Percentiles rank a stretch among this genome's conserved stretches.
Conservation (phyloP, 768 basidiomycete genomes). For the Lentinula lateritia region DNA sequence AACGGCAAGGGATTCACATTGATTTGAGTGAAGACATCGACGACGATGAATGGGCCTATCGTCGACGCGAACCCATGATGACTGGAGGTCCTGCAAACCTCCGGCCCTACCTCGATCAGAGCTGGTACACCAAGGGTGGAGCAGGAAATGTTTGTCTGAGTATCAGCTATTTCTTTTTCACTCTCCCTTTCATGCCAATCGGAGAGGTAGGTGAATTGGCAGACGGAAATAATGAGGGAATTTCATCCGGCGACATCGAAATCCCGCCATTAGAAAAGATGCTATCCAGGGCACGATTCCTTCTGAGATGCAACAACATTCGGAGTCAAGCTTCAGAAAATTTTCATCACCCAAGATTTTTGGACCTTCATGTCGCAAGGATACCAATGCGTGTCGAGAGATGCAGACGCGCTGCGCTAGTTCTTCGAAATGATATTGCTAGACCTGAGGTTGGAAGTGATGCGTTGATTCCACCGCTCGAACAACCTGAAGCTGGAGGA, state of each 20-base stretch:
- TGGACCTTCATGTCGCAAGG: constrained; percentile 30
- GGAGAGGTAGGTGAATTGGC: constrained; percentile 20
- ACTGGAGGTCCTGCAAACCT: constrained; percentile 46
- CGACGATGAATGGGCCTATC: constrained; percentile 46
- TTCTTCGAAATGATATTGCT: constrained; percentile 16
- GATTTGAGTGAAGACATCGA: constrained; percentile 40
- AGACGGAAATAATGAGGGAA: constrained; percentile 19
- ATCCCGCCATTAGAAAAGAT: constrained; percentile 36
- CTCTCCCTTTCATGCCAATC: constrained; percentile 43
- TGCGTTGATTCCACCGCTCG: constrained; percentile 1
- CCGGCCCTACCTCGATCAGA: constrained; percentile 40
- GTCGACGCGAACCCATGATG: constrained; percentile 43
- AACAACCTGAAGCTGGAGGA: constrained; percentile 7
- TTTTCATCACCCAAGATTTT: constrained; percentile 40
- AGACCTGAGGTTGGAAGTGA: constrained; percentile 11
- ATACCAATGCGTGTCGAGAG: constrained; percentile 20
- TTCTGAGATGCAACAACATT: constrained; percentile 33
- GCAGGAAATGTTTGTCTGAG: constrained; percentile 9
- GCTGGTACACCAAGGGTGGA: constrained; percentile 44
- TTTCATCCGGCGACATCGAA: neutral
- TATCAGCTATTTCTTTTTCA: constrained; percentile 32
- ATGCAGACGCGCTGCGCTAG: constrained; percentile 14
- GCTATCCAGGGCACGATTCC: constrained; percentile 41
- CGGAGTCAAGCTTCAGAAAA: constrained; percentile 27
- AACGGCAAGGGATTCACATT: constrained; percentile 11